Conservation (phyloP, 2,329 filamentous ascomycete genomes). For the Teratosphaeria zuluensis region DNA sequence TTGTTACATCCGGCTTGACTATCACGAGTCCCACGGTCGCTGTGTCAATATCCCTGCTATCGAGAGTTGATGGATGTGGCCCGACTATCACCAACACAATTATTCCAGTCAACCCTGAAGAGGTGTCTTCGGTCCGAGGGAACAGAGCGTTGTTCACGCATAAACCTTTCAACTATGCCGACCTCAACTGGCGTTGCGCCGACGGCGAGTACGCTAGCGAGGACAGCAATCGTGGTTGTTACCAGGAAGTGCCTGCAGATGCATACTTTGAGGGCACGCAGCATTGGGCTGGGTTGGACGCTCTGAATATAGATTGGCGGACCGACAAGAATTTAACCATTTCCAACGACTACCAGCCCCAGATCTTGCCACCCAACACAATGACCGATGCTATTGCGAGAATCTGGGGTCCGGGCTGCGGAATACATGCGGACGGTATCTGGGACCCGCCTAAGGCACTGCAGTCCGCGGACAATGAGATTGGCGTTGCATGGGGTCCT, state of each 20-base stretch:
- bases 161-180: not conserved
- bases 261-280: not conserved
- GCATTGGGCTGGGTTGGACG: not conserved
- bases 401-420: not conserved
- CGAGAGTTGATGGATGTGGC: slow-evolving; percentile 7
- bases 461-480: not conserved
- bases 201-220: not conserved
- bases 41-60: slow-evolving; percentile 4
- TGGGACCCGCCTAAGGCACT: not conserved
- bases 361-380: not conserved
- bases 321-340: not conserved
- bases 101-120: slow-evolving; percentile 1
- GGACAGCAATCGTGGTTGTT: not conserved
- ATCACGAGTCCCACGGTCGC: slow-evolving; percentile 8
- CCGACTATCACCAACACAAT: slow-evolving; percentile 7
- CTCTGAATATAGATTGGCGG: not conserved
- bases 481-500: not conserved
- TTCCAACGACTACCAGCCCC: not conserved
- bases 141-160: not conserved
- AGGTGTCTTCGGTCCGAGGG: not conserved
- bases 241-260: not conserved
- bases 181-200: not conserved
- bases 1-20: slow-evolving; percentile 8
- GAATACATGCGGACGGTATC: not conserved
- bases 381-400: not conserved